These are phyloP conservation scores for Podospora appendiculata DNA, from an alignment of 495 filamentous ascomycete genomes.

Conservation along the genomic window DNA sequence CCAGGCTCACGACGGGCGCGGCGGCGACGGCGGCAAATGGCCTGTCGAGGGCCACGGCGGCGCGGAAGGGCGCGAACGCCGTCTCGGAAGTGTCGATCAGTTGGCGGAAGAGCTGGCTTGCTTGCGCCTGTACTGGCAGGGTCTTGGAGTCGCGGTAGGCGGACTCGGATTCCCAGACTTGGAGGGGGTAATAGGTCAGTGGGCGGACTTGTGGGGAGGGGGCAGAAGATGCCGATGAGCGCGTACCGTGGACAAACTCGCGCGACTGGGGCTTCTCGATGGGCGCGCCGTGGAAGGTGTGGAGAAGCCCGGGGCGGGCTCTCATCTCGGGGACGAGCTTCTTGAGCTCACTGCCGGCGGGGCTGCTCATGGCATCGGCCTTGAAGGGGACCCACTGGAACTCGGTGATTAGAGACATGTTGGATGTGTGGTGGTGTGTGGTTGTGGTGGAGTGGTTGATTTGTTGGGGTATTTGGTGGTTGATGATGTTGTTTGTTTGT, in stretches of 20 bases:
- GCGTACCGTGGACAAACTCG: constrained; percentile 9
- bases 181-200: no score
- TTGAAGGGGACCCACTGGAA: constrained; percentile 10
- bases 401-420: constrained; percentile 11
- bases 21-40: constrained; percentile 4
- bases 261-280: constrained; percentile 7
- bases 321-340: constrained; percentile 4
- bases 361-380: not conserved
- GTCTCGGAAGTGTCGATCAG: constrained; percentile 9
- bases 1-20: constrained; percentile 7
- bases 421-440: not conserved
- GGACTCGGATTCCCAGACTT: constrained; percentile 6
- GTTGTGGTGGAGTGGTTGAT: not conserved
- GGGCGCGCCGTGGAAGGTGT: constrained; percentile 5
- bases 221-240: no score
- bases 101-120: not conserved
- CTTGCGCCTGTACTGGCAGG: constrained; percentile 1
- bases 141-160: constrained; percentile 2
- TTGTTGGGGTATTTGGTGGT: no score
- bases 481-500: no score
- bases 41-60: constrained; percentile 5
- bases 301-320: constrained; percentile 3
- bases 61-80: constrained; percentile 4
- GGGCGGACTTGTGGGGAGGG: no score
- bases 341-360: not conserved